Percentiles rank a stretch among this genome's conserved stretches.
Conservation (phyloP, 2,329 filamentous ascomycete species). For the Plenodomus lindquistii region DNA sequence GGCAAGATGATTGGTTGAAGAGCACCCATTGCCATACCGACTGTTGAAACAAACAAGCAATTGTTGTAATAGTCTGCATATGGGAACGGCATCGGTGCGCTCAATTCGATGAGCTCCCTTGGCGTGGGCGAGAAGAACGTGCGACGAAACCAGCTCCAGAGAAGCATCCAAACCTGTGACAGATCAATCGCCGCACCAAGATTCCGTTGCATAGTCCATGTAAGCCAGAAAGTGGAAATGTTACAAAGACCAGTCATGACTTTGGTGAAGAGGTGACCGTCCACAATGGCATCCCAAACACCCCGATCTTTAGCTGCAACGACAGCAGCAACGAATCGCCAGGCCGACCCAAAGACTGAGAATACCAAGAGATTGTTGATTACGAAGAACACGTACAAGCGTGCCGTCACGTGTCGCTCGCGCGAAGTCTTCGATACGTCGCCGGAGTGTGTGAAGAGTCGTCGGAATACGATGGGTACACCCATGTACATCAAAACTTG, state of each 20-base stretch:
- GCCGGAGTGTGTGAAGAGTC: slow-evolving; percentile 78
- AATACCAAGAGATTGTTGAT: slow-evolving; percentile 97
- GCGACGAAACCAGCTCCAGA: slow-evolving; percentile 78
- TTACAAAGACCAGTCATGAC: slow-evolving; percentile 77
- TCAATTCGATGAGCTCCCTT: slow-evolving; percentile 87
- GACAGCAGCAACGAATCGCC: slow-evolving; percentile 72
- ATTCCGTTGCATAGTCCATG: slow-evolving; percentile 89
- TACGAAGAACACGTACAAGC: slow-evolving; percentile 94
- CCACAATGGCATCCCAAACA: slow-evolving; percentile 69
- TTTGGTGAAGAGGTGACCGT: slow-evolving; percentile 64
- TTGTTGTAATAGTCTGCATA: slow-evolving; percentile 98
- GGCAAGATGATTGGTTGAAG: slow-evolving; percentile 87
- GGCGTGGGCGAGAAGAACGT: slow-evolving; percentile 85
- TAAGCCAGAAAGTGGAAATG: slow-evolving; percentile 86
- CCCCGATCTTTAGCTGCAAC: slow-evolving; percentile 57
- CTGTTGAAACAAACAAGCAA: slow-evolving; percentile 89
- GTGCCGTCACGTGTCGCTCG: slow-evolving; percentile 81
- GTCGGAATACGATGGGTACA: slow-evolving; percentile 86
- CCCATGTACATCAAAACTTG: slow-evolving; percentile 85
- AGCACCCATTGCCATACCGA: slow-evolving; percentile 79
- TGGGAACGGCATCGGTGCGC: slow-evolving; percentile 87
- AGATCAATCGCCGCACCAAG: slow-evolving; percentile 81
- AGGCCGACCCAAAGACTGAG: slow-evolving; percentile 86
- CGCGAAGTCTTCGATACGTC: slow-evolving; percentile 90
- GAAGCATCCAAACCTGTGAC: slow-evolving; percentile 79